A percentile compares a stretch with the other conserved stretches of the same genome.
Evolutionary conservation across 2,329 filamentous ascomycete species (phyloP).

Genomic region (Myriosclerotinia duriaeana): DNA sequence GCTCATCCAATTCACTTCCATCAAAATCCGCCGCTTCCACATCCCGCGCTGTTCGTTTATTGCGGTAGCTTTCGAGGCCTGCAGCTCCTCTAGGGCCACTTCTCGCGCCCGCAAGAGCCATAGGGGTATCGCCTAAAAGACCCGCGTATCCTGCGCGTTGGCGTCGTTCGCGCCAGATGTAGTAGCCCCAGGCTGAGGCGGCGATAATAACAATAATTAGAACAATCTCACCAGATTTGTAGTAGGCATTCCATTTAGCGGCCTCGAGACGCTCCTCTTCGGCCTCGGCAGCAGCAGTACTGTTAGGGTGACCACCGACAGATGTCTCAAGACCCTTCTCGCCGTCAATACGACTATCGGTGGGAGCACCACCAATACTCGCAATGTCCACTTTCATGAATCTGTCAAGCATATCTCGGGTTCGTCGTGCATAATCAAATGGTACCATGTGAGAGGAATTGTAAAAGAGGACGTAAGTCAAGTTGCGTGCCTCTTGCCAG

Average conservation of each 20-base stretch:
- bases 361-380: slow-evolving; percentile 72
- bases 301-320: slow-evolving; percentile 67
- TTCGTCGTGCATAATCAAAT: slow-evolving; percentile 83
- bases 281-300: slow-evolving; percentile 61
- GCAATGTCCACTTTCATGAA: slow-evolving; percentile 93
- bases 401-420: slow-evolving; percentile 93
- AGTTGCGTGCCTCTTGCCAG: slow-evolving; percentile 90
- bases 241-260: slow-evolving; percentile 69
- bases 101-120: slow-evolving; percentile 37
- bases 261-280: slow-evolving; percentile 63
- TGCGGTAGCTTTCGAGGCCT: slow-evolving; percentile 50
- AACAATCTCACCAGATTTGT: slow-evolving; percentile 68
- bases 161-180: slow-evolving; percentile 62
- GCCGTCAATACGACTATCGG: slow-evolving; percentile 67
- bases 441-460: slow-evolving; percentile 98
- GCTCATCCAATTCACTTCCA: slow-evolving; percentile 63
- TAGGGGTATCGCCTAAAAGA: slow-evolving; percentile 38
- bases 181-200: slow-evolving; percentile 61
- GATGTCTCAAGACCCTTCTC: slow-evolving; percentile 66
- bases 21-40: slow-evolving; percentile 65
- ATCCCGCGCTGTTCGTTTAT: slow-evolving; percentile 50
- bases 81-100: slow-evolving; percentile 36
- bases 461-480: slow-evolving; percentile 94
- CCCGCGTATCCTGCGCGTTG: slow-evolving; percentile 55
- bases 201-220: slow-evolving; percentile 66